Evolutionary conservation across 228 moss, liverwort and hornwort species (phyloP).

Genomic region (Sphagnum fallax): DNA sequence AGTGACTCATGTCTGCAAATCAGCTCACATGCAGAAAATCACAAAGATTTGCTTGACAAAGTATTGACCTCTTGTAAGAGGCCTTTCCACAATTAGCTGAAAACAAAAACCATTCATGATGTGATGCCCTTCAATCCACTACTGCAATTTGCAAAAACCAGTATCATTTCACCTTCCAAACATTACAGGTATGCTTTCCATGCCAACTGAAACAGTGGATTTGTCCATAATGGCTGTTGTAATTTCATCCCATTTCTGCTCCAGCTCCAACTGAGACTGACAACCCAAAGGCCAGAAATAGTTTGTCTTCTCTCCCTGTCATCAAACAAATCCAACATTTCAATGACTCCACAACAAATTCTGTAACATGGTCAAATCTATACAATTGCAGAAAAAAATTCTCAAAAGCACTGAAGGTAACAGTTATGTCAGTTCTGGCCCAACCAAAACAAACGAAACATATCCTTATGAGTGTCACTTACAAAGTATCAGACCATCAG

Average conservation of each 20-base stretch:
- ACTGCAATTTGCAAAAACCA: too few species aligned
- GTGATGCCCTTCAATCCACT: too few species aligned
- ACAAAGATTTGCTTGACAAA: not conserved
- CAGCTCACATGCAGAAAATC: not conserved
- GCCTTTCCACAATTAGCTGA: too few species aligned
- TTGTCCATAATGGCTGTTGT: conserved; percentile 13
- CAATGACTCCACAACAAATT: not conserved
- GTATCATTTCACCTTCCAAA: conserved; percentile 69
- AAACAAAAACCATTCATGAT: too few species aligned
- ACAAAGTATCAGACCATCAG: too few species aligned
- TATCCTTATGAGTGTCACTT: too few species aligned
- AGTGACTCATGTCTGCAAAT: not conserved
- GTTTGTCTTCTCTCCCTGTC: conserved; percentile 50
- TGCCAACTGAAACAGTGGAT: conserved; percentile 14
- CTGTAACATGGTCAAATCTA: not conserved
- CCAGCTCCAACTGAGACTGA: conserved; percentile 50
- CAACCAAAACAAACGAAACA: too few species aligned
- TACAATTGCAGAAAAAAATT: not conserved
- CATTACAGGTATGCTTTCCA: conserved; percentile 71
- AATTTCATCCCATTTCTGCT: conserved; percentile 53
- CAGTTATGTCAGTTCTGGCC: too few species aligned
- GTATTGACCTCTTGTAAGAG: too few species aligned
- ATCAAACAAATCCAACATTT: not conserved
- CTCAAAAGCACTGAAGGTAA: too few species aligned
- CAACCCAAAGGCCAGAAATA: conserved; percentile 81